Evolutionary conservation across 2,329 filamentous ascomycete species (phyloP).

Genomic region (Claviceps arundinis): DNA sequence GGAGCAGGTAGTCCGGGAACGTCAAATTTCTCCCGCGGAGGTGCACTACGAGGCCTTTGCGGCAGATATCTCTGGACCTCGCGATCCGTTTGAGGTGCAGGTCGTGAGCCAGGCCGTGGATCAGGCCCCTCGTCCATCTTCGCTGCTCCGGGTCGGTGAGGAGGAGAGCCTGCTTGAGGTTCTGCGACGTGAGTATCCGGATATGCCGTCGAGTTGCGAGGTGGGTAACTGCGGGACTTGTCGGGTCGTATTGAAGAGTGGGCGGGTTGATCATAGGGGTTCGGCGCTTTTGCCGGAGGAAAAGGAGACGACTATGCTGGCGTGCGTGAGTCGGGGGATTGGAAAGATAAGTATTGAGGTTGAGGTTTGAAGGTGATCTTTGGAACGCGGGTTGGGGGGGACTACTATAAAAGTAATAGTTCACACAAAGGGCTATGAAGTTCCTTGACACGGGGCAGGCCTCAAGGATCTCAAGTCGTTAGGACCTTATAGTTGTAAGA

Average conservation of each 20-base stretch:
- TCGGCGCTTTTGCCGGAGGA: constrained; percentile 33
- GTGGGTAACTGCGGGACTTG: constrained; percentile 43
- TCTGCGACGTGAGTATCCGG: constrained; percentile 27
- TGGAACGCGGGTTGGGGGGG: neutral
- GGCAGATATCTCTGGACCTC: constrained; percentile 28
- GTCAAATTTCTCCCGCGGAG: constrained; percentile 32
- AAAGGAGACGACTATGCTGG: constrained; percentile 29
- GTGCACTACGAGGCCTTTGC: constrained; percentile 49
- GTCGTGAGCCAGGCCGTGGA: constrained; percentile 27
- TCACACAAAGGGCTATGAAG: no score
- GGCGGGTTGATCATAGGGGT: constrained; percentile 35
- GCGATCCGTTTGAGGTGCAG: constrained; percentile 47
- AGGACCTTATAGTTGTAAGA: no score
- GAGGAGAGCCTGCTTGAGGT: constrained; percentile 39
- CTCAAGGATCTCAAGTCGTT: no score
- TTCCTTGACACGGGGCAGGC: no score
- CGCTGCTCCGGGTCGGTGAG: constrained; percentile 28
- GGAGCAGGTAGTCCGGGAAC: constrained; percentile 23
- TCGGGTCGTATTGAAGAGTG: constrained; percentile 27
- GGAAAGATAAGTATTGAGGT: constrained; percentile 36
- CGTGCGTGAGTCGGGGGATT: constrained; percentile 39
- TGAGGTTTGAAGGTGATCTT: constrained; percentile 22
- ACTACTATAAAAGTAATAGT: no score
- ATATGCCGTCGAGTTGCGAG: constrained; percentile 35
- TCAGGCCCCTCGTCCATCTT: constrained; percentile 1